phyloP scores from a whole-genome alignment of 2,329 filamentous ascomycete genomes.

The Arthrocladium fulminans region DNA sequence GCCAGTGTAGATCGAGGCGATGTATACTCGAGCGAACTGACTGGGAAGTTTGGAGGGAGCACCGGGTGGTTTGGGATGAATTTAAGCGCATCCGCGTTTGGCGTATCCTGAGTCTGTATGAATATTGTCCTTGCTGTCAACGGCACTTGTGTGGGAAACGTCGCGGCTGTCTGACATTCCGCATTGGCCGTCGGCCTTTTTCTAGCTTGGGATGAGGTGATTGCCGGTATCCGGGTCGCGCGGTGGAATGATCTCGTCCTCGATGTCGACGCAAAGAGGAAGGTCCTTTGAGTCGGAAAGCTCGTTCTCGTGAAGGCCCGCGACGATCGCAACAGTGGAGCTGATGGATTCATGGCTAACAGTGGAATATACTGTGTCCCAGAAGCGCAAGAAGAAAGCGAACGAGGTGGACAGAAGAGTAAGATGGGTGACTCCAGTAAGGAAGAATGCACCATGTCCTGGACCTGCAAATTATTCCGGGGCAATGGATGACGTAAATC shows the following conservation, averaged over 20 bases:
- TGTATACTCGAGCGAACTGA: slow-evolving; percentile 84
- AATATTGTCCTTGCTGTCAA: slow-evolving; percentile 69
- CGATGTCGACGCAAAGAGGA: neutral
- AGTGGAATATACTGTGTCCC: neutral
- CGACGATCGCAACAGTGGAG: neutral
- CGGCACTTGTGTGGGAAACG: slow-evolving; percentile 31
- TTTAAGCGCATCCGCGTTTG: slow-evolving; percentile 89
- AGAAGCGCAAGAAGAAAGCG: neutral
- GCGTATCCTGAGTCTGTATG: slow-evolving; percentile 92
- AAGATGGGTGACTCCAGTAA: too few species aligned
- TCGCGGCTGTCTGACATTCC: slow-evolving; percentile 31
- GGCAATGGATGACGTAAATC: too few species aligned
- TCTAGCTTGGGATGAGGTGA: slow-evolving; percentile 40
- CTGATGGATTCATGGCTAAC: neutral
- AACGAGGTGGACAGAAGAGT: neutral
- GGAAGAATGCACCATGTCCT: too few species aligned
- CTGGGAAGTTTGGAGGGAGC: slow-evolving; percentile 62
- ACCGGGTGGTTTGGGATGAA: slow-evolving; percentile 87
- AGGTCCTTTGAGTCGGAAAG: neutral
- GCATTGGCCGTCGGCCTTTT: slow-evolving; percentile 39
- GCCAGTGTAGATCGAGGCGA: slow-evolving; percentile 79
- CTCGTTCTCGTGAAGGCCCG: neutral
- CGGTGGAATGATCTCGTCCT: slow-evolving; percentile 30
- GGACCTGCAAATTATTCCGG: too few species aligned
- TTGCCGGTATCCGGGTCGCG: slow-evolving; percentile 36